A percentile compares a stretch with the other conserved stretches of the same genome.
Conservation (phyloP, 2,329 filamentous ascomycete species). For the Cylindrodendrum hubeiense region DNA sequence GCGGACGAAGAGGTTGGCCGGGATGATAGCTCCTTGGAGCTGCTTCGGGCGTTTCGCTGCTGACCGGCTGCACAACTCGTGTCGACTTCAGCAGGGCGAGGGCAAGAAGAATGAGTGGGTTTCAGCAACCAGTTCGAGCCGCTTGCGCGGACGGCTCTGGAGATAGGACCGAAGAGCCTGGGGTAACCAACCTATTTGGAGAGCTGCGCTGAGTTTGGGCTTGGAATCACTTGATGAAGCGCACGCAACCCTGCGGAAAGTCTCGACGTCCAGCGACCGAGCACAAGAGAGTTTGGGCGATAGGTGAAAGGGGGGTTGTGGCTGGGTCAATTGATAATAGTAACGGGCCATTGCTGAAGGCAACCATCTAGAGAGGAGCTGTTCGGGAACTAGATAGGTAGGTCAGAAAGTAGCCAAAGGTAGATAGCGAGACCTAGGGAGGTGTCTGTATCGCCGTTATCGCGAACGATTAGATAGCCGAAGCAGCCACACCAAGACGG, state of each 20-base stretch:
- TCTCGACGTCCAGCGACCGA: conserved; percentile 29
- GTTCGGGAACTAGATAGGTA: conserved; percentile 12
- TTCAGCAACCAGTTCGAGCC: not conserved
- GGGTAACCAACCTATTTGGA: not conserved
- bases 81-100: conserved; percentile 7
- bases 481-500: conserved; percentile 13
- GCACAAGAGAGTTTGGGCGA: conserved; percentile 24
- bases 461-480: not conserved
- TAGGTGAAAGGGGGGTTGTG: conserved; percentile 18
- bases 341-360: conserved; percentile 3
- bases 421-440: conserved; percentile 13
- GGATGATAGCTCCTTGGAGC: not conserved
- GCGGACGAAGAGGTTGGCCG: not conserved
- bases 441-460: conserved; percentile 9
- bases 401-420: conserved; percentile 15
- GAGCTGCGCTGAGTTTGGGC: not conserved
- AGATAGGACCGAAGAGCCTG: not conserved
- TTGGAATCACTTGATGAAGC: conserved; percentile 7
- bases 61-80: conserved; percentile 22
- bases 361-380: conserved; percentile 8
- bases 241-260: conserved; percentile 32
- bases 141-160: not conserved
- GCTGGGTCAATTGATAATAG: conserved; percentile 20
- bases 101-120: conserved; percentile 3
- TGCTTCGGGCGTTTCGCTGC: conserved; percentile 1